A percentile compares a stretch with the other conserved stretches of the same genome.
Evolutionary conservation across 1,139 yeast species (phyloP).

Genomic region (Candida freyschussii): DNA sequence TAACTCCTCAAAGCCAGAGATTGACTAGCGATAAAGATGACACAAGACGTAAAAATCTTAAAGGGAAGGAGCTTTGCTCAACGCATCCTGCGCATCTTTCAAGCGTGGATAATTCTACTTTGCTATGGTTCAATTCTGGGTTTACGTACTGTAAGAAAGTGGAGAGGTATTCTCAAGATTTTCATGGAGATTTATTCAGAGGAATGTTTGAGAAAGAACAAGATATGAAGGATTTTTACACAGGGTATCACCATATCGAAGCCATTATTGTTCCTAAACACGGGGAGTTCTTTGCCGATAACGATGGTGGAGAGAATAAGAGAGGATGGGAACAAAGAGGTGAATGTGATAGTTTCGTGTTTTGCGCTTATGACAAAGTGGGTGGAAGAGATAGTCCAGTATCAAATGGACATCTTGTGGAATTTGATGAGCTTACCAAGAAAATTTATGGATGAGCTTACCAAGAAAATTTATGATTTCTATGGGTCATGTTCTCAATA

Average conservation of each 20-base stretch:
- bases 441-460: slow-evolving; percentile 9
- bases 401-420: slow-evolving; percentile 14
- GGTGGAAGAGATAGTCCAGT: slow-evolving; percentile 27
- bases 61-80: slow-evolving; percentile 48
- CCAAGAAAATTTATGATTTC: slow-evolving; percentile 9
- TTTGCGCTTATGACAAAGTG: slow-evolving; percentile 52
- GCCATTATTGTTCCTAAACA: slow-evolving; percentile 52
- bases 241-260: slow-evolving; percentile 40
- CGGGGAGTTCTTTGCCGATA: slow-evolving; percentile 35
- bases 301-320: slow-evolving; percentile 40
- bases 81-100: slow-evolving; percentile 61
- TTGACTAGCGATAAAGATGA: slow-evolving; percentile 12
- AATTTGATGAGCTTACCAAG: slow-evolving; percentile 12
- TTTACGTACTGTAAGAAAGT: slow-evolving; percentile 51
- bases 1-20: slow-evolving; percentile 18
- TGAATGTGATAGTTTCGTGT: slow-evolving; percentile 46
- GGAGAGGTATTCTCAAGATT: slow-evolving; percentile 27
- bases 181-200: slow-evolving; percentile 11
- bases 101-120: slow-evolving; percentile 35
- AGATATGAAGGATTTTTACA: slow-evolving; percentile 34
- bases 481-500: slow-evolving; percentile 16
- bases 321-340: slow-evolving; percentile 55
- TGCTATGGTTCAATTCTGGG: slow-evolving; percentile 64
- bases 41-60: slow-evolving; percentile 23
- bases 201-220: slow-evolving; percentile 12